phyloP scores from a whole-genome alignment of 1,284 basidiomycete species.

The Apiotrichum veenhuisii region DNA sequence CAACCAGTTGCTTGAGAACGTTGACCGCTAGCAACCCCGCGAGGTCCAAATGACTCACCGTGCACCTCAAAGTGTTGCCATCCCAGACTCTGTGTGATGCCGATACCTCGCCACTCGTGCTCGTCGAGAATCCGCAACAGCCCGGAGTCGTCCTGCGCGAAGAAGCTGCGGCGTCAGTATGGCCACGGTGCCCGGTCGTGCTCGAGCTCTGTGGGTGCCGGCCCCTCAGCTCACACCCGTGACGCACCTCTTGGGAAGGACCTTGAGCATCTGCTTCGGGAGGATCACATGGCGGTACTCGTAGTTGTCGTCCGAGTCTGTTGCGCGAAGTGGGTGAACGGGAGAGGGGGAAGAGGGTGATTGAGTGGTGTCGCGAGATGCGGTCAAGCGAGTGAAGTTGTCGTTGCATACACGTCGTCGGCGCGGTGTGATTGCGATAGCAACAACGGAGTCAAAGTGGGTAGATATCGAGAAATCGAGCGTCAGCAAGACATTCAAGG shows the following conservation, averaged over 20 bases:
- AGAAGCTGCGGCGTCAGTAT: conserved; percentile 51
- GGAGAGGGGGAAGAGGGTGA: background rate
- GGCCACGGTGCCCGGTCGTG: too few relatives aligned
- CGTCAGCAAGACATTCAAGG: too few relatives aligned
- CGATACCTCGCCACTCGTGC: conserved; percentile 90
- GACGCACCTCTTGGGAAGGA: conserved; percentile 77
- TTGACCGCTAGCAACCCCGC: too few relatives aligned
- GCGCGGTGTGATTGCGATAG: too few relatives aligned
- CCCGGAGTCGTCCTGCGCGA: conserved; percentile 65
- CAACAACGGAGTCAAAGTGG: too few relatives aligned
- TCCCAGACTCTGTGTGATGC: conserved; percentile 90
- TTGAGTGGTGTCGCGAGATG: too few relatives aligned
- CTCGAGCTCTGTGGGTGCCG: too few relatives aligned
- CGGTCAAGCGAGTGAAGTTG: too few relatives aligned
- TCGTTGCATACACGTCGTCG: too few relatives aligned
- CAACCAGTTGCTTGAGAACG: too few relatives aligned
- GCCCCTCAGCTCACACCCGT: conserved; percentile 8
- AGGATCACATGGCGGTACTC: conserved; percentile 86
- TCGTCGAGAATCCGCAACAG: conserved; percentile 78
- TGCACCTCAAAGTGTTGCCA: conserved; percentile 99
- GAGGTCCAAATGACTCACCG: conserved; percentile 57
- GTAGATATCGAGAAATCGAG: too few relatives aligned
- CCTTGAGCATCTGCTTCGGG: conserved; percentile 79
- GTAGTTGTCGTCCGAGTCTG: conserved; percentile 54
- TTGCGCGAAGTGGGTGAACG: background rate